Percentiles rank a stretch among this genome's conserved stretches.
phyloP scores from a whole-genome alignment of 2,329 filamentous ascomycete species.

The Aspergillus tamarii region DNA sequence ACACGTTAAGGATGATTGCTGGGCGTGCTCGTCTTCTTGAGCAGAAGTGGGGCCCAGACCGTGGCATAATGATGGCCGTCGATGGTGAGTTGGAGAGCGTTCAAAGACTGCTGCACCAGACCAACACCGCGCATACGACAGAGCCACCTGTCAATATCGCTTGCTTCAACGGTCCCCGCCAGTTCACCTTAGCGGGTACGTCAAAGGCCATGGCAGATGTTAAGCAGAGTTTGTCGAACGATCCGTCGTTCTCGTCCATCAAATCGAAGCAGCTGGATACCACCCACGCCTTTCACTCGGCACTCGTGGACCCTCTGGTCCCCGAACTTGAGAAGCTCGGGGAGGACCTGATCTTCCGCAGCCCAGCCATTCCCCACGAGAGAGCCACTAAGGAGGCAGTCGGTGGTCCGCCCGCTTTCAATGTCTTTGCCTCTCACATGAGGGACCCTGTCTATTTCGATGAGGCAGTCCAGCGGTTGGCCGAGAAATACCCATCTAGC shows the following conservation, averaged over 20 bases:
- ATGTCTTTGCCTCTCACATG: constrained; percentile 37
- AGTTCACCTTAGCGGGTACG: not conserved
- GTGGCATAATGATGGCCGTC: constrained; percentile 35
- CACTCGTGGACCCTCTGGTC: not conserved
- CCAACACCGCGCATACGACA: not conserved
- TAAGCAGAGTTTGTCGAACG: not conserved
- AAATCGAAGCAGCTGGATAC: not conserved
- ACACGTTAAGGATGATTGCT: constrained; percentile 32
- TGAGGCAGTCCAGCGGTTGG: constrained; percentile 47
- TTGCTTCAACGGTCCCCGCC: not conserved
- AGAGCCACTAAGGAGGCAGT: not conserved
- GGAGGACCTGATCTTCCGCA: not conserved
- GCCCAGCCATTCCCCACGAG: not conserved
- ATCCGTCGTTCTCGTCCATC: not conserved
- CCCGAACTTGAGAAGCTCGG: not conserved
- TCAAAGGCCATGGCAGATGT: not conserved
- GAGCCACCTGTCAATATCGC: not conserved
- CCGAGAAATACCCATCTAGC: constrained; percentile 21
- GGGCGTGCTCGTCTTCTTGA: constrained; percentile 36
- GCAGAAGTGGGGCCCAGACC: constrained; percentile 36
- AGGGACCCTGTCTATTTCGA: constrained; percentile 52
- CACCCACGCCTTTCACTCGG: constrained; percentile 1
- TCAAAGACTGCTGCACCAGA: not conserved
- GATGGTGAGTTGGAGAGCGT: not conserved
- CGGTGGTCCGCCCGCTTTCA: not conserved